A percentile compares a stretch with the other conserved stretches of the same genome.
These are phyloP conservation scores for Kurtzmaniella quercitrusa DNA, from an alignment of 1,139 yeast genomes.

Conservation along the genomic window DNA sequence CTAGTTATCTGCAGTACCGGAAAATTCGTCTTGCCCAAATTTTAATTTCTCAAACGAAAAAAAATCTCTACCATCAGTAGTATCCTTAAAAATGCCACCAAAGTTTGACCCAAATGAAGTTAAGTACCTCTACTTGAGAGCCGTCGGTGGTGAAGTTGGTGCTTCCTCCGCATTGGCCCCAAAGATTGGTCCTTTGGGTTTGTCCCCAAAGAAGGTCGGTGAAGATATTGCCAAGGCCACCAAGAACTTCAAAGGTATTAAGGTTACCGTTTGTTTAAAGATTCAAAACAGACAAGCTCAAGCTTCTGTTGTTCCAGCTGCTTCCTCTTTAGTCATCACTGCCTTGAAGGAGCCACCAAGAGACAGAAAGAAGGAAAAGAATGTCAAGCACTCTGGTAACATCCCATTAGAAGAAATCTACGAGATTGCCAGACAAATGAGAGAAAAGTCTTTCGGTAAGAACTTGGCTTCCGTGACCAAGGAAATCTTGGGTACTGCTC, in stretches of 20 bases:
- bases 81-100: conserved; percentile 67
- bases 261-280: conserved; percentile 97
- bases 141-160: conserved; percentile 99
- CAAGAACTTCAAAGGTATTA: conserved; percentile 97
- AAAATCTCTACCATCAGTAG: conserved; percentile 1
- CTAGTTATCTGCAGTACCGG: not conserved
- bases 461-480: conserved; percentile 93
- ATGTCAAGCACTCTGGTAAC: conserved; percentile 99
- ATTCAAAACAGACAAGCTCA: conserved; percentile 99
- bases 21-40: conserved; percentile 1
- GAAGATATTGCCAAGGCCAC: conserved; percentile 99
- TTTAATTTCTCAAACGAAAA: conserved; percentile 1
- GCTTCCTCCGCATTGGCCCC: conserved; percentile 99
- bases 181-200: conserved; percentile 99
- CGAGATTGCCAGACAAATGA: conserved; percentile 98
- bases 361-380: conserved; percentile 99
- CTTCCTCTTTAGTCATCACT: conserved; percentile 97
- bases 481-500: conserved; percentile 99
- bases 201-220: conserved; percentile 99
- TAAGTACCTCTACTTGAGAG: conserved; percentile 98
- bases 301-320: conserved; percentile 99
- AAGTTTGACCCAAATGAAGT: conserved; percentile 99
- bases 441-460: conserved; percentile 97
- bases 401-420: conserved; percentile 93
- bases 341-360: conserved; percentile 99